Evolutionary conservation across 352 stramenopile genomes (phyloP).

Genomic region (Discostella stelligera): DNA sequence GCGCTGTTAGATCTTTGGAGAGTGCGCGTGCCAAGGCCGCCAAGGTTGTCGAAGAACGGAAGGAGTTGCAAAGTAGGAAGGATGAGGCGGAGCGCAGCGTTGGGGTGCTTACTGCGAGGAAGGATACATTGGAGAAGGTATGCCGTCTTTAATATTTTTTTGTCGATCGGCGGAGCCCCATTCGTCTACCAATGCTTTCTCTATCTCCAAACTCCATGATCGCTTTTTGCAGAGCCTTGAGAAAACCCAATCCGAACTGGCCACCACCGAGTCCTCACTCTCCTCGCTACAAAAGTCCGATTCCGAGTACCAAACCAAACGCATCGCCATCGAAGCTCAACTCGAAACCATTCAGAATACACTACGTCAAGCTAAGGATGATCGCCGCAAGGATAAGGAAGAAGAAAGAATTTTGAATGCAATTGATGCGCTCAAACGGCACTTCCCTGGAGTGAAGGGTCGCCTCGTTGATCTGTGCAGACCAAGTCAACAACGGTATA

Average conservation of each 20-base stretch:
- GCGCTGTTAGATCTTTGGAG: conserved; percentile 62
- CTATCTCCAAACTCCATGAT: not conserved
- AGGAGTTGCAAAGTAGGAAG: conserved; percentile 59
- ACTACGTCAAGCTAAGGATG: conserved; percentile 90
- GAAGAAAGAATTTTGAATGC: conserved; percentile 85
- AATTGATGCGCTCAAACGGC: conserved; percentile 75
- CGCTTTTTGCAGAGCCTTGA: conserved; percentile 51
- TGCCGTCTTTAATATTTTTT: too few relatives aligned
- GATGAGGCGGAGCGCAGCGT: conserved; percentile 61
- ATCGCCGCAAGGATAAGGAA: conserved; percentile 89
- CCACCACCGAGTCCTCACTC: conserved; percentile 60
- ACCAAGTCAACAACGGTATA: conserved; percentile 94
- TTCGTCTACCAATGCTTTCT: conserved; percentile 2
- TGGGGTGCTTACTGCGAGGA: conserved; percentile 58
- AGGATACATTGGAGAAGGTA: conserved; percentile 71
- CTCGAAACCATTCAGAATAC: conserved; percentile 84
- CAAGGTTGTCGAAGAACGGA: conserved; percentile 60
- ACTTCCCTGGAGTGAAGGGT: conserved; percentile 89
- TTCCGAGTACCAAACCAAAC: conserved; percentile 54
- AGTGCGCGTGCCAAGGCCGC: conserved; percentile 58
- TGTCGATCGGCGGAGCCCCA: not conserved
- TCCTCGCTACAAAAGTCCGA: conserved; percentile 49
- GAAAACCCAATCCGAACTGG: conserved; percentile 63
- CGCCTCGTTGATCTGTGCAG: conserved; percentile 96
- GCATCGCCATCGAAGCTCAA: conserved; percentile 77